Evolutionary conservation across 371 early-diverging fungal genomes (phyloP), one percentile per base, ranked within the genome.

Genomic region (Cladochytrium tenue): DNA sequence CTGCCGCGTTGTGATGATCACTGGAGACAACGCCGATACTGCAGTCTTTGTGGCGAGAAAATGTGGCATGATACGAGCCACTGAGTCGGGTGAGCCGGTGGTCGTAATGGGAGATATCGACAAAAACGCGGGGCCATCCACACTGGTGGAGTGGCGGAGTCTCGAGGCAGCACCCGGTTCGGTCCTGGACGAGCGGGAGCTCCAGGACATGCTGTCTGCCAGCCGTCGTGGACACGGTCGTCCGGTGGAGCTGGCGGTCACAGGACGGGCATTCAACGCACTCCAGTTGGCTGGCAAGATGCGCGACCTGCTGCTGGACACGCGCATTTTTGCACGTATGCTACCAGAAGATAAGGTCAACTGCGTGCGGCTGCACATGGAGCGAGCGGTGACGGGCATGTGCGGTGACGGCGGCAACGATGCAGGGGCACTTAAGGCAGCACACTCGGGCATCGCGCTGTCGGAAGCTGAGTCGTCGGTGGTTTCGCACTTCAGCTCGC

Each of bases 341-440:
- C 63, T 66, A 20, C 81, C 78, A 10, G 67, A 66, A 17, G 76
- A 76, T 62, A 81, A 81, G 63, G 76, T 75, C 31, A 69, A 69
- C 51, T 88, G 88, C 60, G 89, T 92, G 0, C 78, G 86, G 27
- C 69, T 88, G n/a, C 81, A 86, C 72, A 90, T 90, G 90, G 80
- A 83, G 33, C 87, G 85, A 43, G 73, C 76, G 2, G 83, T 92
- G 51, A 91, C 92, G 27, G 93, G 88, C 51, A 93, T 94, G 92
- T 92, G 92, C 75, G 97, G 97, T 64, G 97, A 97, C 76, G 97
- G 96, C 61, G 95, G 91, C 26, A 97, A 97, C 77, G 97, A 97
- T 77, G 91, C 92, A 67, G 96, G 93, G 53, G 97, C 97, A 17
- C 78, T 97, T 53, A 88, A 91, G 51, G 91, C 90, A 53, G 91